phyloP scores from a whole-genome alignment of 768 basidiomycete genomes.

The Suillus ampliporus region DNA sequence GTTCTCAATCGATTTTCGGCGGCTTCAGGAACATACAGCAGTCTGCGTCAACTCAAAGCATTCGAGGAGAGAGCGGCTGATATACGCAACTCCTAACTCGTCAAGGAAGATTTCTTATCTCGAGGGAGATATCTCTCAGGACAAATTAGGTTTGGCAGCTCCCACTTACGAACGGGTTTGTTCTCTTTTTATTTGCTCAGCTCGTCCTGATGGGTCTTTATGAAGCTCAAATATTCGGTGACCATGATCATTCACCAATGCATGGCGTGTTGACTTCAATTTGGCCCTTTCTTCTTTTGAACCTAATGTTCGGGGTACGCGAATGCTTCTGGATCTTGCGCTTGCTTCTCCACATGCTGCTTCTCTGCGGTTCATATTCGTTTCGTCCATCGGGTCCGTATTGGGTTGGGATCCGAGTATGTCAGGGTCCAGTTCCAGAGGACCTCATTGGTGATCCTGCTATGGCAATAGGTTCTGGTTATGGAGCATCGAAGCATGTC shows the following conservation, averaged over 20 bases:
- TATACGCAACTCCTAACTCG: constrained; percentile 28
- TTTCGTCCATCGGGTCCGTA: constrained; percentile 19
- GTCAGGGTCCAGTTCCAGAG: constrained; percentile 39
- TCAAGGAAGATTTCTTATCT: constrained; percentile 38
- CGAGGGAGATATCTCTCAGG: constrained; percentile 39
- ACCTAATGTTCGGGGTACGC: constrained; percentile 35
- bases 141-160: constrained; percentile 30
- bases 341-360: constrained; percentile 30
- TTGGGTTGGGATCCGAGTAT: constrained; percentile 23
- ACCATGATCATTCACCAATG: constrained; percentile 41
- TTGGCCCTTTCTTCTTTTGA: constrained; percentile 41
- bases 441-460: constrained; percentile 31
- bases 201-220: not conserved
- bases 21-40: constrained; percentile 12
- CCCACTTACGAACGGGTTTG: constrained; percentile 35
- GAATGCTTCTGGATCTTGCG: constrained; percentile 38
- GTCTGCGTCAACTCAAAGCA: constrained; percentile 28
- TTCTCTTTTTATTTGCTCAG: not conserved
- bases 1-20: constrained; percentile 31
- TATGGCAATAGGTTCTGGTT: constrained; percentile 37
- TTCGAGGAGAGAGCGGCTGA: constrained; percentile 41
- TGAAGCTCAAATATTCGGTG: constrained; percentile 20
- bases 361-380: constrained; percentile 22
- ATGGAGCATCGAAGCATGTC: constrained; percentile 44
- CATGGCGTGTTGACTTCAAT: constrained; percentile 47